Evolutionary conservation across 2,329 filamentous ascomycete species (phyloP).

Genomic region (Colletotrichum australisinense): DNA sequence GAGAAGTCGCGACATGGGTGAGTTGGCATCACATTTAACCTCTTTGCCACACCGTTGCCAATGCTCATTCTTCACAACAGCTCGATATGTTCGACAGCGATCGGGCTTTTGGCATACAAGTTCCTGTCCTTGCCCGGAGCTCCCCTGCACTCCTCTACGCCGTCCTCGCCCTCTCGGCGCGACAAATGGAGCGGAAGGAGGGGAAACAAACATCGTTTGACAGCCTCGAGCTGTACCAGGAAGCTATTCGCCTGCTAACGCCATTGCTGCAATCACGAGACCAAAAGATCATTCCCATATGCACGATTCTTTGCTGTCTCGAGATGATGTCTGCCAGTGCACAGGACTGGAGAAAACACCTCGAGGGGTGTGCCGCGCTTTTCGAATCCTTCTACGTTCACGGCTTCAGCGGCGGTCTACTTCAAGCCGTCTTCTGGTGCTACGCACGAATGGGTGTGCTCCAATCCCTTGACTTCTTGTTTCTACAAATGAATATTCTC

Average conservation of each 20-base stretch:
- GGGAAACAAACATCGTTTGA: constrained; percentile 57
- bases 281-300: constrained; percentile 49
- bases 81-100: constrained; percentile 69
- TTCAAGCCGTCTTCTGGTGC: constrained; percentile 69
- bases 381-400: constrained; percentile 65
- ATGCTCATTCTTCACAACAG: constrained; percentile 42
- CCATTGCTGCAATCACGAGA: constrained; percentile 49
- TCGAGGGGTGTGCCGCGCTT: constrained; percentile 68
- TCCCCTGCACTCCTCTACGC: constrained; percentile 61
- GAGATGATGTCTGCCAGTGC: constrained; percentile 56
- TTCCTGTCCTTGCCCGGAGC: constrained; percentile 60
- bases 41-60: background rate
- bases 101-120: constrained; percentile 62
- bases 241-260: constrained; percentile 58
- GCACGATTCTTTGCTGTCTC: constrained; percentile 52
- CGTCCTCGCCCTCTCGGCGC: constrained; percentile 65
- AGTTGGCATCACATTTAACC: constrained; percentile 11
- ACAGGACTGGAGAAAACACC: constrained; percentile 64
- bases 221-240: constrained; percentile 66
- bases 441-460: constrained; percentile 65
- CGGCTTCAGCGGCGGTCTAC: constrained; percentile 62
- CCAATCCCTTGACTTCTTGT: background rate
- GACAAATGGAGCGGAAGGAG: constrained; percentile 64
- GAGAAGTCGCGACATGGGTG: constrained; percentile 64
- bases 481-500: background rate